Base-by-base conservation (phyloP, 441 rosid genomes). In the Erodium trifolium region DNA sequence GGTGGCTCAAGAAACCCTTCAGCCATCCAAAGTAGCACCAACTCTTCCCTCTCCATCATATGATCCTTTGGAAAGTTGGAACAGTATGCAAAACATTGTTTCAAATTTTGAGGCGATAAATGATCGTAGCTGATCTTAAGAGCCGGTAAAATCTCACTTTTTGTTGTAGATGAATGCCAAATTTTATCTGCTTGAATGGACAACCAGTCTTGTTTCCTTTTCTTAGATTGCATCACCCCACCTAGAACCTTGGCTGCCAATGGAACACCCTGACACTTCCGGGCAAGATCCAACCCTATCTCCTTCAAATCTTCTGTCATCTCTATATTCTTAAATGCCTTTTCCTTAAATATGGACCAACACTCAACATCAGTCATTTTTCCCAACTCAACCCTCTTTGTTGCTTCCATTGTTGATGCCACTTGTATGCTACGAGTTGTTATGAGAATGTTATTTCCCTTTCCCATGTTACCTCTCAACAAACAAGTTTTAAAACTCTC, bases 341-440 rank as follows among this genome's bases (percentile, higher is more conserved):
- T 64, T 14, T 35, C 29, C 18, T 62, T 45, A 6, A 75, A 41
- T 14, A 70, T 66, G 9, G 74, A 70, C 78, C 78, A 75, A 5
- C 74, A 75, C 0, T 75, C 64, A 18, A 1, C 74, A 70, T 75
- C 65, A 0, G 55, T 19, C 31, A 75, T 14, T 5, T 0, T 2
- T 27, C 8, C n/a, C 59, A 66, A 17, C 8, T 49, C 8, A 70
- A 60, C 55, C 6, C 11, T 31, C 4, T 4, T 7, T 34, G 14
- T 13, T 4, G 74, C 31, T 13, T 71, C 71, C 68, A 70, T 64
- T 16, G 23, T 11, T 12, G 16, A 47, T 43, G 74, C 71, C 13
- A 53, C 75, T 2, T 51, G 7, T 4, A 10, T 37, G 49, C 57
- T 47, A 2, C 68, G 68, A 60, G 69, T 71, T 5, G 74, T 71